These are phyloP conservation scores for Lachnellula hyalina DNA, from an alignment of 2,329 filamentous ascomycete species.

Conservation along the genomic window DNA sequence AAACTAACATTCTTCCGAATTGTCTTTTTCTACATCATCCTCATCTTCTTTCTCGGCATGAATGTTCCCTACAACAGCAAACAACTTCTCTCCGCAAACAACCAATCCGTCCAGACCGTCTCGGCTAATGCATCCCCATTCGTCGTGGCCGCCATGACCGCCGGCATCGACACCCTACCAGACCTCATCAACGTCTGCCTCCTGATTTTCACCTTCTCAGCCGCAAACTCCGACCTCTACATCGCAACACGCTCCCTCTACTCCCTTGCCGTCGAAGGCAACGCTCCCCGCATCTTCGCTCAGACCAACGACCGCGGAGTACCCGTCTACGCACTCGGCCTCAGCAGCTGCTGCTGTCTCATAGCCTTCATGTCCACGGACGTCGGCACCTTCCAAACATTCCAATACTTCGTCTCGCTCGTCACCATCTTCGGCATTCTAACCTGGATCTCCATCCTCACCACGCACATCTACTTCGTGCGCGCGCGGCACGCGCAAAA, in stretches of 20 bases:
- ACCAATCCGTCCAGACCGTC: slow-evolving; percentile 32
- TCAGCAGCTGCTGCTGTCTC: slow-evolving; percentile 48
- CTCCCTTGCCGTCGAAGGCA: slow-evolving; percentile 60
- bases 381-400: slow-evolving; percentile 56
- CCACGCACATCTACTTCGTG: slow-evolving; percentile 64
- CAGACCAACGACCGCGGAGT: slow-evolving; percentile 53
- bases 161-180: slow-evolving; percentile 59
- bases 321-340: slow-evolving; percentile 41
- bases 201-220: slow-evolving; percentile 62
- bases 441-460: slow-evolving; percentile 40
- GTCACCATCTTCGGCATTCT: slow-evolving; percentile 38
- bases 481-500: slow-evolving; percentile 57
- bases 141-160: slow-evolving; percentile 56
- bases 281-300: slow-evolving; percentile 57
- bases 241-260: slow-evolving; percentile 65
- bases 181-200: slow-evolving; percentile 65
- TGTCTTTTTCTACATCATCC: slow-evolving; percentile 56
- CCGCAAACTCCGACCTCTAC: slow-evolving; percentile 56
- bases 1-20: slow-evolving; percentile 57
- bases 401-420: slow-evolving; percentile 67
- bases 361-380: slow-evolving; percentile 62
- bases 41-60: slow-evolving; percentile 54
- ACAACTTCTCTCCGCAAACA: slow-evolving; percentile 46
- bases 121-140: slow-evolving; percentile 43
- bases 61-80: slow-evolving; percentile 60